Percentiles rank a stretch among this genome's conserved stretches.
Conservation (phyloP, 1,139 yeast genomes). For the Geotrichum aggregatum region DNA sequence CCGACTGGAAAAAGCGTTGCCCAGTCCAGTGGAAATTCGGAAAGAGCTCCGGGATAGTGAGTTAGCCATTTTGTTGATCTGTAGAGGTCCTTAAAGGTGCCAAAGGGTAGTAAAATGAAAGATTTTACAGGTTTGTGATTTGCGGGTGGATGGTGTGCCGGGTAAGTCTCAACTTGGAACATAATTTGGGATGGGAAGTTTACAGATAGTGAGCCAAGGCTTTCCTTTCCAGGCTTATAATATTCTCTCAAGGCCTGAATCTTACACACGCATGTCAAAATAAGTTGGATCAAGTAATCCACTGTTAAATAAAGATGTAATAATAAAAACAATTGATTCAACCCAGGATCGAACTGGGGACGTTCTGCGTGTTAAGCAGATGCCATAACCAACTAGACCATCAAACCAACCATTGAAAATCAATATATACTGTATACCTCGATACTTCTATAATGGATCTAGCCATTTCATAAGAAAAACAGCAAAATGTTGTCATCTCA, state of each 20-base stretch:
- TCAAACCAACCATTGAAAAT: conserved; percentile 57
- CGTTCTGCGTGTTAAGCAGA: conserved; percentile 99
- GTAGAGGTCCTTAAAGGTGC: background rate
- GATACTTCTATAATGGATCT: too few species aligned
- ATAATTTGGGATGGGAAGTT: background rate
- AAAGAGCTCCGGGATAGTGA: background rate
- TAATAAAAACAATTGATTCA: too few species aligned
- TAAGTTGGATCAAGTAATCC: too few species aligned
- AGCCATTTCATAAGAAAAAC: background rate
- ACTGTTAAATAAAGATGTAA: too few species aligned
- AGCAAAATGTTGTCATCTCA: background rate
- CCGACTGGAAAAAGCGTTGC: background rate
- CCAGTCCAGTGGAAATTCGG: background rate
- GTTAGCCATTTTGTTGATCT: background rate
- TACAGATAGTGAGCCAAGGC: background rate
- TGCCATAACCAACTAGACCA: conserved; percentile 99
- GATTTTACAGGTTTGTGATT: conserved; percentile 5
- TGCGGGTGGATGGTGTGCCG: background rate
- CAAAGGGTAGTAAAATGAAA: background rate
- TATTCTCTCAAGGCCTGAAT: too few species aligned
- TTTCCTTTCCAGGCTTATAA: too few species aligned
- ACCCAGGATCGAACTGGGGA: conserved; percentile 99
- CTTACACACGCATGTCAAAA: too few species aligned
- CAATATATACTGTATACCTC: too few species aligned
- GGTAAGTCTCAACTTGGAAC: background rate